phyloP scores from a whole-genome alignment of 2,329 filamentous ascomycete genomes.

The Penicillium sclerotigenum region DNA sequence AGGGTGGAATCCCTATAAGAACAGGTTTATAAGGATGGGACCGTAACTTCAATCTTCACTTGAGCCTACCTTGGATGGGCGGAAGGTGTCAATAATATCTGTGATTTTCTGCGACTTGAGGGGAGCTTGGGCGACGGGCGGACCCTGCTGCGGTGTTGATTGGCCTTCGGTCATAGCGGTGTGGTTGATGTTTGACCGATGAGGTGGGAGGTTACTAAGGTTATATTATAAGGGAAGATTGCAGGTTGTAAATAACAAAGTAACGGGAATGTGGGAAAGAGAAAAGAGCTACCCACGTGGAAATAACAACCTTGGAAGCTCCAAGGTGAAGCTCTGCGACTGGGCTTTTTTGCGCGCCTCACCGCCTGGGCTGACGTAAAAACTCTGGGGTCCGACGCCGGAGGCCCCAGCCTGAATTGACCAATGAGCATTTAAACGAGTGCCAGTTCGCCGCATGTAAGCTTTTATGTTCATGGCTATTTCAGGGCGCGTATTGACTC shows the following conservation, averaged over 20 bases:
- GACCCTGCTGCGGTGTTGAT: conserved; percentile 22
- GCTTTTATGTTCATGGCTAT: conserved; percentile 18
- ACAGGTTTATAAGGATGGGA: conserved; percentile 10
- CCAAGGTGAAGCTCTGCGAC: conserved; percentile 16
- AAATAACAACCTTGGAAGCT: background rate
- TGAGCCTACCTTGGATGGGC: conserved; percentile 68
- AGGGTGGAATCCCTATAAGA: conserved; percentile 31
- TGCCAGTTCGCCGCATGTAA: conserved; percentile 21
- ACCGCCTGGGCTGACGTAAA: conserved; percentile 16
- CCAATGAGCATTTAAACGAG: conserved; percentile 11
- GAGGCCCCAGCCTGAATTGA: conserved; percentile 5
- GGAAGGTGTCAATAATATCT: conserved; percentile 73
- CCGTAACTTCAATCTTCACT: conserved; percentile 8
- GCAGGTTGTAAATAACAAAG: background rate
- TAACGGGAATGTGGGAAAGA: background rate
- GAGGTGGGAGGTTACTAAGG: background rate
- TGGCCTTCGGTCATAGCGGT: conserved; percentile 31
- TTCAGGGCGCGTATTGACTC: conserved; percentile 7
- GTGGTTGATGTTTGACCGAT: background rate
- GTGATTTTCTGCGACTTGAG: conserved; percentile 62
- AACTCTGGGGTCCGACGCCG: conserved; percentile 5
- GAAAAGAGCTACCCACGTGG: background rate
- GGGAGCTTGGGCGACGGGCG: conserved; percentile 24
- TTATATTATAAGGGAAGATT: background rate
- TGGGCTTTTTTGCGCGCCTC: conserved; percentile 17